Conservation (phyloP, 1,284 basidiomycete genomes). For the Pyrrhoderma noxium region DNA sequence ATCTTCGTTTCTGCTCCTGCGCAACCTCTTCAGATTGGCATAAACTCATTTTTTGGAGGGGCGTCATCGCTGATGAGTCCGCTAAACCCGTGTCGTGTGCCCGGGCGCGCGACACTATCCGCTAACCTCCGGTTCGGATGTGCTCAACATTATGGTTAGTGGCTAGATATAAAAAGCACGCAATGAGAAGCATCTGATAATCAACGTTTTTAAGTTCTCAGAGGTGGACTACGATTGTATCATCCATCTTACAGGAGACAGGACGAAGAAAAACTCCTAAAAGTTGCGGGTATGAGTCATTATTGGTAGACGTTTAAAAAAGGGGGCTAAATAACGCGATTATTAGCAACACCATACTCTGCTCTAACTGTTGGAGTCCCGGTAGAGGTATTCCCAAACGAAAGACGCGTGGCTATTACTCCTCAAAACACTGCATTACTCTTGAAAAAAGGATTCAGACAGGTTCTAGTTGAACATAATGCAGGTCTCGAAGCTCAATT, state of each 20-base stretch:
- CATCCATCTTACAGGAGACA: constrained; percentile 9
- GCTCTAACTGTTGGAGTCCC: constrained; percentile 73
- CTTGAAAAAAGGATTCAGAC: constrained; percentile 73
- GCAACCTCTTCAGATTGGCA: too few species aligned
- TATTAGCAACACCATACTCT: constrained; percentile 59
- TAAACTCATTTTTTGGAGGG: too few species aligned
- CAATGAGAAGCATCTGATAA: too few species aligned
- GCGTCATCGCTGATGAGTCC: too few species aligned
- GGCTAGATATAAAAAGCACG: too few species aligned
- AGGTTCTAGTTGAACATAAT: constrained; percentile 63
- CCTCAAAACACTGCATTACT: constrained; percentile 68
- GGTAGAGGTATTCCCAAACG: constrained; percentile 65
- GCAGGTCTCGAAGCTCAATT: constrained; percentile 72
- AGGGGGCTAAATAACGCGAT: not conserved
- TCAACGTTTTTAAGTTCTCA: too few species aligned
- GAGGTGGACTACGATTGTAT: constrained; percentile 3
- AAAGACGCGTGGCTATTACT: constrained; percentile 73
- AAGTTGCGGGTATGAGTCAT: constrained; percentile 7
- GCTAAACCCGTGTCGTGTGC: too few species aligned
- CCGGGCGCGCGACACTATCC: too few species aligned
- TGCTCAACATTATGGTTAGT: too few species aligned
- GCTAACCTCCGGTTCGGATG: too few species aligned
- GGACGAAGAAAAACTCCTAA: constrained; percentile 9
- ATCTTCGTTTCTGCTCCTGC: too few species aligned
- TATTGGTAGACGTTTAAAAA: too few species aligned